Conservation (phyloP, 208 protist species). For the Crithidia acanthocephali region DNA sequence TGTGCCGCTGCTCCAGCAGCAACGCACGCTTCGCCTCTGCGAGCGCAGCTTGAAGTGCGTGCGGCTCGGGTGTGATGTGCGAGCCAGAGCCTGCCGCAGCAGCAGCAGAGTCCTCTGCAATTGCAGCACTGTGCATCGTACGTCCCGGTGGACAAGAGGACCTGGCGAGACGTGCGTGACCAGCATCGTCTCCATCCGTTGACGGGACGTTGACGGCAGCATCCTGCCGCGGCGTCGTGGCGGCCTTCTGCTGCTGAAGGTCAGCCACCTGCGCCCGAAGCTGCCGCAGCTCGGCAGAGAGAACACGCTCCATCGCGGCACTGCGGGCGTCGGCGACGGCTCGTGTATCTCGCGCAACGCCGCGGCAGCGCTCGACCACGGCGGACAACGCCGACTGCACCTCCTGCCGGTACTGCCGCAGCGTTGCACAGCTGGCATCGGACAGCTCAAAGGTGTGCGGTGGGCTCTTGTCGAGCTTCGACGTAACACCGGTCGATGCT, state of each 20-base stretch:
- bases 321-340: conserved; percentile 4
- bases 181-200: neutral
- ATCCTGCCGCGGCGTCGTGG: neutral
- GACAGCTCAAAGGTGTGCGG: neutral
- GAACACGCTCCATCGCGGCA: conserved; percentile 10
- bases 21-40: neutral
- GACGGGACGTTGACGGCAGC: neutral
- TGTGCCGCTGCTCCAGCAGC: conserved; percentile 8
- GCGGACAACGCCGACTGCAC: conserved; percentile 1
- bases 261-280: conserved; percentile 15
- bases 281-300: conserved; percentile 13
- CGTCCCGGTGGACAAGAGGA: neutral
- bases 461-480: neutral
- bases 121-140: neutral
- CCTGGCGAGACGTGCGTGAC: neutral
- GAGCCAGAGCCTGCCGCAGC: neutral
- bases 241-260: neutral
- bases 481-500: neutral
- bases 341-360: conserved; percentile 3
- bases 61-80: neutral
- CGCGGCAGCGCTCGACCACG: neutral
- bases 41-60: neutral
- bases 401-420: conserved; percentile 1
- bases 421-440: neutral
- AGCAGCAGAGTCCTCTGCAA: neutral